These are phyloP conservation scores for Obelidium mucronatum DNA, from an alignment of 192 early-diverging fungal genomes.

Conservation along the genomic window DNA sequence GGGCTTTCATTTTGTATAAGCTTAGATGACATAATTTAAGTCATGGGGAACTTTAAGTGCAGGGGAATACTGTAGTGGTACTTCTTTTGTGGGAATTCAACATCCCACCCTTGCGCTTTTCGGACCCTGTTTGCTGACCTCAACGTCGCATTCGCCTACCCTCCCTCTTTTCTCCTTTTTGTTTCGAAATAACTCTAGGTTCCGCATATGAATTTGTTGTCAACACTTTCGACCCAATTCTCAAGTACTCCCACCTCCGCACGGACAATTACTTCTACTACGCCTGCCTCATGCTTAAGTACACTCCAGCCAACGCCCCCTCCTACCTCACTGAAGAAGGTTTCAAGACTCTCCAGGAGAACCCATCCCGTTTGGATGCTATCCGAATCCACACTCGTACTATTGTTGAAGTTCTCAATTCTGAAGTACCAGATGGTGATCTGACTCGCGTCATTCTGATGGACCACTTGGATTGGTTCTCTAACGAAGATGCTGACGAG, in stretches of 20 bases:
- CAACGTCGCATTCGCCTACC: constrained; percentile 32
- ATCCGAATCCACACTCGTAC: constrained; percentile 83
- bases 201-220: constrained; percentile 78
- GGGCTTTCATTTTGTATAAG: neutral
- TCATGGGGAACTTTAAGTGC: constrained; percentile 32
- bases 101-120: constrained; percentile 35
- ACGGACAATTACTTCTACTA: constrained; percentile 89
- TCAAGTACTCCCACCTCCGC: constrained; percentile 64
- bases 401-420: constrained; percentile 71
- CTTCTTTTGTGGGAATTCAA: constrained; percentile 38
- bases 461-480: constrained; percentile 93
- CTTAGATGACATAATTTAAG: neutral
- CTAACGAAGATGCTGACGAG: constrained; percentile 67
- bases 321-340: constrained; percentile 78
- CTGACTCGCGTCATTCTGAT: constrained; percentile 80
- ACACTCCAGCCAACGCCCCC: constrained; percentile 72
- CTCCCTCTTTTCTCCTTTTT: constrained; percentile 9
- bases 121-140: constrained; percentile 35
- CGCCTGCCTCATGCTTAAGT: constrained; percentile 73
- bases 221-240: constrained; percentile 83
- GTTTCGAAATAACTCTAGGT: constrained; percentile 41
- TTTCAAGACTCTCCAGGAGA: constrained; percentile 60
- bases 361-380: constrained; percentile 60
- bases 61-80: constrained; percentile 18
- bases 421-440: constrained; percentile 65